These are phyloP conservation scores for Gossypium davidsonii DNA, from an alignment of 441 rosid genomes.

Conservation along the genomic window DNA sequence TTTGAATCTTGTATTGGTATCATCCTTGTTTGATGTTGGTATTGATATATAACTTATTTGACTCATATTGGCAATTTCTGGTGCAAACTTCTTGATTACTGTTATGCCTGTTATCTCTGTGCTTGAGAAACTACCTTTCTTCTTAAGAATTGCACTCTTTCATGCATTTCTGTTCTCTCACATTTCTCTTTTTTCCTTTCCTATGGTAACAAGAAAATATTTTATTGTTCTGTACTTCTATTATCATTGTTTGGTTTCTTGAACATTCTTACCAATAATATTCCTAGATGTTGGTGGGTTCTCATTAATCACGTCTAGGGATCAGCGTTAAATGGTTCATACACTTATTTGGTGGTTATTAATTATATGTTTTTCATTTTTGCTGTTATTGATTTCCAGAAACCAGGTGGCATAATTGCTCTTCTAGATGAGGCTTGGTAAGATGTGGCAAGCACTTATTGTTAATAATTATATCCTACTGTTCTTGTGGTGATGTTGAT, in stretches of 20 bases:
- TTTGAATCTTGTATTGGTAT: neutral
- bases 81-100: neutral
- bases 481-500: slow-evolving; percentile 20
- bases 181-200: neutral
- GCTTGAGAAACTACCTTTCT: neutral
- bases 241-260: neutral
- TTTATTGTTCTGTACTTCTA: neutral
- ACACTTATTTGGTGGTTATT: neutral
- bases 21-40: neutral
- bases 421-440: slow-evolving; percentile 99
- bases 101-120: neutral
- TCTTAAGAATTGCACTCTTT: neutral
- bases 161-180: neutral
- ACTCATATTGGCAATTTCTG: neutral
- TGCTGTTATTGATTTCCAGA: slow-evolving; percentile 46
- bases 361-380: slow-evolving; percentile 1
- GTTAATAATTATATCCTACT: slow-evolving; percentile 12
- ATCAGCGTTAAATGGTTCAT: neutral
- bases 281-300: neutral
- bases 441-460: slow-evolving; percentile 24
- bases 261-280: neutral
- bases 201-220: neutral
- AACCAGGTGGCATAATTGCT: slow-evolving; percentile 99
- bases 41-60: neutral
- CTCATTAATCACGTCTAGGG: neutral